A percentile compares a stretch with the other conserved stretches of the same genome.
Conservation (phyloP, 768 basidiomycete genomes). For the Galerina marginata region DNA sequence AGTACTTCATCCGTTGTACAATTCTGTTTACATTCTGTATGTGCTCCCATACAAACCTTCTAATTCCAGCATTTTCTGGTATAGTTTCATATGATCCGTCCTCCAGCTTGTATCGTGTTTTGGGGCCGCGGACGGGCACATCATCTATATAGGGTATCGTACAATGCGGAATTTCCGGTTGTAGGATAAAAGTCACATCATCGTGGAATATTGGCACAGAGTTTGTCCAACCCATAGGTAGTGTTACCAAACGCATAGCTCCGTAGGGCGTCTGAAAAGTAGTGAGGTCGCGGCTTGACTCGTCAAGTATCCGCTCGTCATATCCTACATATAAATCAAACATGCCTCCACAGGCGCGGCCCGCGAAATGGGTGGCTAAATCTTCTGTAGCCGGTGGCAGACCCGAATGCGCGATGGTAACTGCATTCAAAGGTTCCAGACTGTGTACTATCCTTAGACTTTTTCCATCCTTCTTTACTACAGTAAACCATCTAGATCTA, state of each 20-base stretch:
- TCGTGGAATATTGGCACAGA: constrained; percentile 37
- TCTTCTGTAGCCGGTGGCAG: constrained; percentile 33
- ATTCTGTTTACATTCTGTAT: constrained; percentile 35
- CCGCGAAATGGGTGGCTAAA: constrained; percentile 22
- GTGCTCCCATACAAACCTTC: constrained; percentile 44
- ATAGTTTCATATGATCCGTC: constrained; percentile 33
- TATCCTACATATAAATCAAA: constrained; percentile 9
- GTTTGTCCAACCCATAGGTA: constrained; percentile 40
- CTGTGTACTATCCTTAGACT: constrained; percentile 37
- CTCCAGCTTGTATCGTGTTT: constrained; percentile 27
- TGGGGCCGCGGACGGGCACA: constrained; percentile 26
- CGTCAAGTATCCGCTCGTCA: constrained; percentile 17
- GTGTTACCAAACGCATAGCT: constrained; percentile 17
- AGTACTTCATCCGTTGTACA: constrained; percentile 28
- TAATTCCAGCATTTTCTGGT: constrained; percentile 35
- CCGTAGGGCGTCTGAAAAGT: constrained; percentile 35
- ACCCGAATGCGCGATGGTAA: constrained; percentile 35
- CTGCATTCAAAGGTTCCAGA: constrained; percentile 40
- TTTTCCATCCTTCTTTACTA: constrained; percentile 39
- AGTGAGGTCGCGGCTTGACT: constrained; percentile 30
- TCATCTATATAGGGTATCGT: constrained; percentile 30
- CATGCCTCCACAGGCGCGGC: constrained; percentile 16
- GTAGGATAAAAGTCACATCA: constrained; percentile 25
- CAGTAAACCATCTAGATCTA: constrained; percentile 43
- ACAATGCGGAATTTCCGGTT: constrained; percentile 23